Percentiles rank a stretch among this genome's conserved stretches.
Conservation (phyloP, 1,284 basidiomycete species). For the Irpex sp. region DNA sequence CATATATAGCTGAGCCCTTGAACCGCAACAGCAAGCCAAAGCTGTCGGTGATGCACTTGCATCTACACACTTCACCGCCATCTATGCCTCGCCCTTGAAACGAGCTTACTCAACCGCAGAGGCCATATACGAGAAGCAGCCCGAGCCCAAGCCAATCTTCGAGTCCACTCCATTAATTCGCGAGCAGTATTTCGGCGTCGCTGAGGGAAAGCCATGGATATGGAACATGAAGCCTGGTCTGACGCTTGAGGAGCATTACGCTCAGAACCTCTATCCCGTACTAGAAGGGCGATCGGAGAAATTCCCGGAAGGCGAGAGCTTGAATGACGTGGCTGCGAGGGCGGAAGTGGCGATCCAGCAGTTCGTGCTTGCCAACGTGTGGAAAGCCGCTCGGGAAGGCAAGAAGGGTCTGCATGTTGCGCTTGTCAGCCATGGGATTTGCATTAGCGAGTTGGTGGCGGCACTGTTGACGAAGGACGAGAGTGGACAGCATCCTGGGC, state of each 20-base stretch:
- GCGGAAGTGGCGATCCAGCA: slow-evolving; percentile 58
- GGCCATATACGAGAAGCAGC: slow-evolving; percentile 50
- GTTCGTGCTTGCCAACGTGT: slow-evolving; percentile 58
- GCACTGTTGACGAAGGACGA: slow-evolving; percentile 43
- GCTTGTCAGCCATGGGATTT: slow-evolving; percentile 79
- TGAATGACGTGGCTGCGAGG: slow-evolving; percentile 62
- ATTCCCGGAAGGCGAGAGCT: slow-evolving; percentile 74
- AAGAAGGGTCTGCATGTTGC: slow-evolving; percentile 52
- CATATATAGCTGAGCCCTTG: not conserved
- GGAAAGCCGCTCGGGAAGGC: slow-evolving; percentile 34
- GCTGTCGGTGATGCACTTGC: slow-evolving; percentile 68
- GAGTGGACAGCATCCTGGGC: slow-evolving; percentile 24
- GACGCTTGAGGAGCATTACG: slow-evolving; percentile 48
- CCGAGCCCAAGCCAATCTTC: slow-evolving; percentile 52
- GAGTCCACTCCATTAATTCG: slow-evolving; percentile 49
- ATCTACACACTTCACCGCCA: slow-evolving; percentile 54
- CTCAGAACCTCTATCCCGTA: slow-evolving; percentile 48
- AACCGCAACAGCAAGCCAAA: slow-evolving; percentile 67
- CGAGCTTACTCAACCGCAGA: slow-evolving; percentile 74
- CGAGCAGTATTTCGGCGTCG: slow-evolving; percentile 72
- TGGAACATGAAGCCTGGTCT: slow-evolving; percentile 36
- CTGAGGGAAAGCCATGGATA: slow-evolving; percentile 62
- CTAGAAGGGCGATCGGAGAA: slow-evolving; percentile 45
- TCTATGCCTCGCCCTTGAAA: slow-evolving; percentile 79
- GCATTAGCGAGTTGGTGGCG: slow-evolving; percentile 63